Conservation (phyloP, 2,329 filamentous ascomycete genomes). For the Metarhizium sp. region DNA sequence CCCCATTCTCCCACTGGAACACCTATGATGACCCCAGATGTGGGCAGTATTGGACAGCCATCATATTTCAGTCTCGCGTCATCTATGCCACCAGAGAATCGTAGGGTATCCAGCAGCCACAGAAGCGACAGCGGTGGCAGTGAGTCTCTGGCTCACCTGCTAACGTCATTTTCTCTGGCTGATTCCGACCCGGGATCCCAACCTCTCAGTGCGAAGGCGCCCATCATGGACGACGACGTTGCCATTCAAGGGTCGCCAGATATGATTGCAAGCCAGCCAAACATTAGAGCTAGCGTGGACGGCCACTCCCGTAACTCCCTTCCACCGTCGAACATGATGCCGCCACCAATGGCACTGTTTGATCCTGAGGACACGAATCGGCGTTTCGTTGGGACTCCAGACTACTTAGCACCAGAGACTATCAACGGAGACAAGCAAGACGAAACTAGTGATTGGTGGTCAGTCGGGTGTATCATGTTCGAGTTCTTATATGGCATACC, state of each 20-base stretch:
- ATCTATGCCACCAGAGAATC: constrained; percentile 42
- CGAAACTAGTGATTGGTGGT: constrained; percentile 99
- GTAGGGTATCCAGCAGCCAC: constrained; percentile 62
- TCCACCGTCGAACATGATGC: constrained; percentile 60
- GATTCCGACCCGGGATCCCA: constrained; percentile 40
- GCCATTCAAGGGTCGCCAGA: constrained; percentile 71
- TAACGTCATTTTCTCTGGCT: constrained; percentile 67
- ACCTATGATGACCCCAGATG: constrained; percentile 73
- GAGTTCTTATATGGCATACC: constrained; percentile 91
- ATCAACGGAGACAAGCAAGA: constrained; percentile 93
- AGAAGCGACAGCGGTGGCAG: constrained; percentile 90
- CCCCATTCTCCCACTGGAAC: constrained; percentile 71
- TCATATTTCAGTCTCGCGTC: constrained; percentile 81
- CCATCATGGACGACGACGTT: constrained; percentile 63
- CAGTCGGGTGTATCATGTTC: constrained; percentile 94
- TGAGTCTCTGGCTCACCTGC: constrained; percentile 74
- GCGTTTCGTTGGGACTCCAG: constrained; percentile 90
- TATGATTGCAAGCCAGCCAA: constrained; percentile 38
- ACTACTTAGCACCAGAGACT: constrained; percentile 94
- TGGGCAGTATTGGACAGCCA: constrained; percentile 61
- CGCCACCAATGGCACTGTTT: constrained; percentile 88
- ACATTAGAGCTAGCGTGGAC: constrained; percentile 22
- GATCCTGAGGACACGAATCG: constrained; percentile 90
- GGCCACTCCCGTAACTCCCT: constrained; percentile 23
- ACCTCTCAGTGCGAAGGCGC: constrained; percentile 42